Evolutionary conservation across 2,329 filamentous ascomycete genomes (phyloP).

Genomic region (Neonectria faginata): DNA sequence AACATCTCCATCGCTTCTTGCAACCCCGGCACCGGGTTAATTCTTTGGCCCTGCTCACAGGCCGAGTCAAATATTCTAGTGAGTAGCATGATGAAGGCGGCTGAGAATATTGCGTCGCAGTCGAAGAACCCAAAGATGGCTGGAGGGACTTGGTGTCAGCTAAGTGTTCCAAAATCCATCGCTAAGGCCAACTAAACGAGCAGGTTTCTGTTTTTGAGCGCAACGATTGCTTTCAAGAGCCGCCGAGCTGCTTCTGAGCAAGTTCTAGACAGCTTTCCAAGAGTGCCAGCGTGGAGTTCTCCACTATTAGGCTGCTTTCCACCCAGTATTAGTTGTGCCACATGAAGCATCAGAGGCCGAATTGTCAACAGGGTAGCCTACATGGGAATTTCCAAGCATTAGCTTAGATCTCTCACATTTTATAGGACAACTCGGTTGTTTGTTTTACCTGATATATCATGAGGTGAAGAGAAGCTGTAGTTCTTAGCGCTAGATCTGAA

Average conservation of each 20-base stretch:
- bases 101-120: too few relatives aligned
- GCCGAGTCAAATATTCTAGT: too few relatives aligned
- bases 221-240: slow-evolving; percentile 7
- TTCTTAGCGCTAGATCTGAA: slow-evolving; percentile 14
- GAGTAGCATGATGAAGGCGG: too few relatives aligned
- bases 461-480: slow-evolving; percentile 14
- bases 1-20: too few relatives aligned
- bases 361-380: slow-evolving; percentile 20
- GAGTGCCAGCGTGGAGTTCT: not conserved
- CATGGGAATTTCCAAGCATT: not conserved
- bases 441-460: slow-evolving; percentile 15
- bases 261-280: slow-evolving; percentile 18
- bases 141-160: not conserved
- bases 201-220: slow-evolving; percentile 5
- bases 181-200: slow-evolving; percentile 1
- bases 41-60: too few relatives aligned
- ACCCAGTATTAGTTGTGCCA: slow-evolving; percentile 12
- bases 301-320: not conserved
- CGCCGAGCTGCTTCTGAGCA: slow-evolving; percentile 23
- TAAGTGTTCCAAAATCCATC: not conserved
- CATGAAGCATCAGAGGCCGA: slow-evolving; percentile 18
- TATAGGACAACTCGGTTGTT: too few relatives aligned
- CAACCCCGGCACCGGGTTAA: too few relatives aligned
- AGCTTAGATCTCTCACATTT: too few relatives aligned
- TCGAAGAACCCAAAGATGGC: slow-evolving; percentile 1